A percentile compares a stretch with the other conserved stretches of the same genome.
Conservation (phyloP, 1,139 yeast species). For the Hyphopichia pseudoburtonii region DNA sequence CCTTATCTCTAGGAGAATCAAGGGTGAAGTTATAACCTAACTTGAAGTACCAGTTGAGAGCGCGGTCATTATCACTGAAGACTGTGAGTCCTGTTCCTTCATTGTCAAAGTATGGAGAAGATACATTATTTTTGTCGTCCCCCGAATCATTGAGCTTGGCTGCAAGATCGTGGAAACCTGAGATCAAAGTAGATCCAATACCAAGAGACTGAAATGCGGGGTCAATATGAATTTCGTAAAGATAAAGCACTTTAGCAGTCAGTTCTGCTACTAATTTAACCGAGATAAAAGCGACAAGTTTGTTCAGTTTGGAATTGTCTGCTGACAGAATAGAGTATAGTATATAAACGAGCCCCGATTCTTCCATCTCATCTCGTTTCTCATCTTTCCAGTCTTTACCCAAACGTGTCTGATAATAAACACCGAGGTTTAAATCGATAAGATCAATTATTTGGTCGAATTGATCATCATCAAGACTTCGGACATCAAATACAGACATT, state of each 20-base stretch:
- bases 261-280: constrained; percentile 38
- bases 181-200: constrained; percentile 36
- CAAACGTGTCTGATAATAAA: constrained; percentile 22
- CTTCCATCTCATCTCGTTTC: constrained; percentile 48
- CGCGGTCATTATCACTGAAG: constrained; percentile 45
- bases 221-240: constrained; percentile 54
- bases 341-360: constrained; percentile 43
- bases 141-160: constrained; percentile 11
- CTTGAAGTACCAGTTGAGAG: constrained; percentile 42
- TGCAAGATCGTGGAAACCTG: constrained; percentile 26
- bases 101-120: constrained; percentile 11
- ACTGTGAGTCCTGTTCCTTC: constrained; percentile 49
- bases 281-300: constrained; percentile 44
- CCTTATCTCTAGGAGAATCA: constrained; percentile 46
- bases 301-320: constrained; percentile 8
- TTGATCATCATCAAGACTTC: constrained; percentile 9
- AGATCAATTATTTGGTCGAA: constrained; percentile 21
- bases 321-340: constrained; percentile 16
- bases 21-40: constrained; percentile 38
- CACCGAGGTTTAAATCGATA: constrained; percentile 32
- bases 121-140: not conserved
- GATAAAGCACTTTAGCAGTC: constrained; percentile 38
- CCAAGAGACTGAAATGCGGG: constrained; percentile 26
- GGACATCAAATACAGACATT: constrained; percentile 10
- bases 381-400: constrained; percentile 46